Percentiles rank a stretch among this genome's conserved stretches.
Conservation (phyloP, 495 filamentous ascomycete species). For the Hyaloscypha variabilis region DNA sequence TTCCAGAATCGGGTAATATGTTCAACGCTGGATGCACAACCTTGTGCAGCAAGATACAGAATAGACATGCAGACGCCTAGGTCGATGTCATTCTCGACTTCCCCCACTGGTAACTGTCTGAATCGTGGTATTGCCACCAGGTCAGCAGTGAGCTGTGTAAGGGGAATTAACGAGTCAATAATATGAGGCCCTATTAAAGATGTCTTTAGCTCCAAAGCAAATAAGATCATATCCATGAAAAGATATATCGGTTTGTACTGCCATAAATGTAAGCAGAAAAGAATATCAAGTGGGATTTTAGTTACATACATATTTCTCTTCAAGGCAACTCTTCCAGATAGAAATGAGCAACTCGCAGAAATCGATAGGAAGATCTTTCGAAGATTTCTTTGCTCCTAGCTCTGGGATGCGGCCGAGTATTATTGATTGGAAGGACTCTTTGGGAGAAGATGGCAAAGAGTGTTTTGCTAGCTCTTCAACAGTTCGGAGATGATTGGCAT, state of each 20-base stretch:
- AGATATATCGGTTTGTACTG: conserved; percentile 31
- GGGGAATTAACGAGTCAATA: conserved; percentile 24
- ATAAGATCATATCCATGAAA: conserved; percentile 29
- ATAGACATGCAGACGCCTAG: conserved; percentile 26
- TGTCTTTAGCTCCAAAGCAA: conserved; percentile 32
- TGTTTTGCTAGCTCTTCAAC: conserved; percentile 30
- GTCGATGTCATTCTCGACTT: conserved; percentile 25
- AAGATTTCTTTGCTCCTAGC: conserved; percentile 22
- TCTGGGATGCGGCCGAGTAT: conserved; percentile 28
- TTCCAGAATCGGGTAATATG: conserved; percentile 31
- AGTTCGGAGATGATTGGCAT: conserved; percentile 24
- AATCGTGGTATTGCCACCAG: conserved; percentile 30
- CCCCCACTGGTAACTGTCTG: not conserved
- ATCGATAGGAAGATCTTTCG: conserved; percentile 24
- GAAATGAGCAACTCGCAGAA: conserved; percentile 32
- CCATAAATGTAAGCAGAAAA: not conserved
- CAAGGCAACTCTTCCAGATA: conserved; percentile 29
- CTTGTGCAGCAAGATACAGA: conserved; percentile 28
- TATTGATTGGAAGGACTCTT: conserved; percentile 30
- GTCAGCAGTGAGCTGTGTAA: conserved; percentile 29
- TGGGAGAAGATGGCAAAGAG: conserved; percentile 25
- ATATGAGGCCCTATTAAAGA: conserved; percentile 25
- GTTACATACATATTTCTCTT: conserved; percentile 29
- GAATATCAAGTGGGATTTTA: not conserved
- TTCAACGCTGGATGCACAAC: conserved; percentile 24